A percentile compares a stretch with the other conserved stretches of the same genome.
Conservation (phyloP, 2,329 filamentous ascomycete genomes). For the Apiospora koreana region DNA sequence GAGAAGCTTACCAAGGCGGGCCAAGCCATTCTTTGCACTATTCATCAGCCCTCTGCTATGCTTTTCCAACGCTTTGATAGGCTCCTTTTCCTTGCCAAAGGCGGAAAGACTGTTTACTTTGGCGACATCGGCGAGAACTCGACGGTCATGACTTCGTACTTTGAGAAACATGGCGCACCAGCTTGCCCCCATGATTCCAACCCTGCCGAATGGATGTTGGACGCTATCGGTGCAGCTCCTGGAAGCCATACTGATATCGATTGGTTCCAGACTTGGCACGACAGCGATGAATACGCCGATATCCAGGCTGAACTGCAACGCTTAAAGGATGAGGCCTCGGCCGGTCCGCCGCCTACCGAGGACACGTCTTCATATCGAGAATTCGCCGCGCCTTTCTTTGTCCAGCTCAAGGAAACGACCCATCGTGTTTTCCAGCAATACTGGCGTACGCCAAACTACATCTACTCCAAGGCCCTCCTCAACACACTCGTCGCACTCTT, state of each 20-base stretch:
- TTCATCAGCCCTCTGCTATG: conserved; percentile 95
- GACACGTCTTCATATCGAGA: conserved; percentile 60
- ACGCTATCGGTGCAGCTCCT: conserved; percentile 62
- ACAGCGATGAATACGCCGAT: conserved; percentile 34
- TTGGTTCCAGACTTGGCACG: conserved; percentile 57
- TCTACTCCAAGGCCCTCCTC: conserved; percentile 73
- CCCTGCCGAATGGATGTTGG: conserved; percentile 78
- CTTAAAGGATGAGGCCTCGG: conserved; percentile 52
- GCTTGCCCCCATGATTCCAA: conserved; percentile 70
- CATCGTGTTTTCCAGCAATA: conserved; percentile 78
- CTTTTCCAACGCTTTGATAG: conserved; percentile 90
- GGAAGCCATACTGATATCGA: conserved; percentile 61
- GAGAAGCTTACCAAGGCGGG: conserved; percentile 88
- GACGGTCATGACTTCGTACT: conserved; percentile 69
- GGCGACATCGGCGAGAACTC: conserved; percentile 76
- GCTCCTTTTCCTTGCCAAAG: conserved; percentile 74
- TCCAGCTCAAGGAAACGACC: conserved; percentile 67
- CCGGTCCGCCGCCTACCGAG: conserved; percentile 24
- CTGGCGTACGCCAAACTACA: conserved; percentile 78
- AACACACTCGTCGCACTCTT: conserved; percentile 64
- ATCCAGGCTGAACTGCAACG: conserved; percentile 57
- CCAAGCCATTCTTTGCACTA: conserved; percentile 94
- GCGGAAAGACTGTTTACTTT: conserved; percentile 80
- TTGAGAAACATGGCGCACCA: conserved; percentile 70
- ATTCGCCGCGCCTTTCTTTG: conserved; percentile 73